Conservation (phyloP, 2,329 filamentous ascomycete genomes). For the Fusarium marasasianum region DNA sequence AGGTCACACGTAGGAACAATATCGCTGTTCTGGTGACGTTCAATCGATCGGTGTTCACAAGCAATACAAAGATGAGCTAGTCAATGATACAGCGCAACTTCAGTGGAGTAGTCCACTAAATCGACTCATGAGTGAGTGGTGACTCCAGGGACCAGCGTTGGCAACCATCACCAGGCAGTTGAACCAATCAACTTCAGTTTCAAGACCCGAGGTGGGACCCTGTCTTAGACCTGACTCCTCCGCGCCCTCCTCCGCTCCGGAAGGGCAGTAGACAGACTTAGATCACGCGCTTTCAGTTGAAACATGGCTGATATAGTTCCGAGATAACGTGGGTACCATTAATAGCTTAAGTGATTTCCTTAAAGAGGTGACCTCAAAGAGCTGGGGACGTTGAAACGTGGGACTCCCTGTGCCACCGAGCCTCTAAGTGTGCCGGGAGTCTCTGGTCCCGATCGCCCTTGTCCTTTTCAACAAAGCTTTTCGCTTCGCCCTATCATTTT, state of each 20-base stretch:
- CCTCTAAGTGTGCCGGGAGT: too few species aligned
- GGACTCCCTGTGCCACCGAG: too few species aligned
- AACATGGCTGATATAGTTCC: fast-evolving
- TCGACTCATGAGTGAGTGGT: not conserved
- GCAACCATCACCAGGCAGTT: not conserved
- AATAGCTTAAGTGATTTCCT: fast-evolving
- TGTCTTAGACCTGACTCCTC: not conserved
- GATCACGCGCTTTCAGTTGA: fast-evolving
- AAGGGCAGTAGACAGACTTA: too few species aligned
- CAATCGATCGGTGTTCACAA: not conserved
- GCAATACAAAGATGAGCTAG: not conserved
- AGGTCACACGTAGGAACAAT: not conserved
- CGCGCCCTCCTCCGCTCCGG: too few species aligned
- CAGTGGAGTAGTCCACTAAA: not conserved
- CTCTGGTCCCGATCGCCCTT: too few species aligned
- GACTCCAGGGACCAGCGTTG: not conserved
- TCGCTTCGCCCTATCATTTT: too few species aligned
- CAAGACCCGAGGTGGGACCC: not conserved
- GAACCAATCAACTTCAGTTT: not conserved
- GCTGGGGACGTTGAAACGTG: not conserved
- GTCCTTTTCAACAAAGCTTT: too few species aligned
- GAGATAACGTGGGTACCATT: fast-evolving
- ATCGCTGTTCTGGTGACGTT: not conserved
- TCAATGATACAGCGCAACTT: too few species aligned
- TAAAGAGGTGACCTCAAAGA: not conserved